phyloP scores from a whole-genome alignment of 495 filamentous ascomycete genomes.

The Penicillium tannophilum region DNA sequence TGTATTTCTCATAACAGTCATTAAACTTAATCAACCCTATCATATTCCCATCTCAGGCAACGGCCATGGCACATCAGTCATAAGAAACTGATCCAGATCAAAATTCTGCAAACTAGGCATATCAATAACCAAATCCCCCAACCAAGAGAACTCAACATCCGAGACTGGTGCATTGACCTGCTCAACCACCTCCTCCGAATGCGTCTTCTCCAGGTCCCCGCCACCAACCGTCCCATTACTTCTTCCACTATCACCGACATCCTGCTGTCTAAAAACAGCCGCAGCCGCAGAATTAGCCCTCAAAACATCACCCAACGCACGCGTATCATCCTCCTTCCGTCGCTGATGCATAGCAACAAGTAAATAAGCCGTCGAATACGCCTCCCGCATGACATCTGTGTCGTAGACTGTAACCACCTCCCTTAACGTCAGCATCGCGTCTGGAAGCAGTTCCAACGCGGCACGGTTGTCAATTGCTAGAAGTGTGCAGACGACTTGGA shows the following conservation, averaged over 20 bases:
- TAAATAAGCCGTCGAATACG: slow-evolving; percentile 53
- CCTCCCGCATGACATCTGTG: slow-evolving; percentile 52
- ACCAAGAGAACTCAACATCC: slow-evolving; percentile 42
- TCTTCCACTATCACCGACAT: background rate
- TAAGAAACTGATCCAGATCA: slow-evolving; percentile 44
- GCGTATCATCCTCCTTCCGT: slow-evolving; percentile 46
- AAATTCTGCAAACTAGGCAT: slow-evolving; percentile 49
- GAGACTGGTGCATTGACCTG: slow-evolving; percentile 16
- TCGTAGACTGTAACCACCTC: slow-evolving; percentile 47
- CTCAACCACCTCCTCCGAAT: background rate
- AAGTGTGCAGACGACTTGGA: slow-evolving; percentile 56
- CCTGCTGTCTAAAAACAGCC: slow-evolving; percentile 10
- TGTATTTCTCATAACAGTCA: too few relatives aligned
- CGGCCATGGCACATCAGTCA: slow-evolving; percentile 35
- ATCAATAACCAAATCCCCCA: slow-evolving; percentile 48
- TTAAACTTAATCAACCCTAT: background rate
- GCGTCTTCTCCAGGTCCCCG: background rate
- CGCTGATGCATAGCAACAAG: slow-evolving; percentile 49
- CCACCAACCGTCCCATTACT: slow-evolving; percentile 6
- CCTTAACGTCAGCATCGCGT: slow-evolving; percentile 54
- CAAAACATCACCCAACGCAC: slow-evolving; percentile 38
- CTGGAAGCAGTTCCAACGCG: slow-evolving; percentile 45
- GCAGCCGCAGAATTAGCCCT: slow-evolving; percentile 34
- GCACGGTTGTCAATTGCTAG: slow-evolving; percentile 54
- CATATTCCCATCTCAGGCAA: slow-evolving; percentile 36